Evolutionary conservation across 1,139 yeast genomes (phyloP), one percentile per base, ranked within the genome.

Genomic region (Nakaseomyces nivariensis): DNA sequence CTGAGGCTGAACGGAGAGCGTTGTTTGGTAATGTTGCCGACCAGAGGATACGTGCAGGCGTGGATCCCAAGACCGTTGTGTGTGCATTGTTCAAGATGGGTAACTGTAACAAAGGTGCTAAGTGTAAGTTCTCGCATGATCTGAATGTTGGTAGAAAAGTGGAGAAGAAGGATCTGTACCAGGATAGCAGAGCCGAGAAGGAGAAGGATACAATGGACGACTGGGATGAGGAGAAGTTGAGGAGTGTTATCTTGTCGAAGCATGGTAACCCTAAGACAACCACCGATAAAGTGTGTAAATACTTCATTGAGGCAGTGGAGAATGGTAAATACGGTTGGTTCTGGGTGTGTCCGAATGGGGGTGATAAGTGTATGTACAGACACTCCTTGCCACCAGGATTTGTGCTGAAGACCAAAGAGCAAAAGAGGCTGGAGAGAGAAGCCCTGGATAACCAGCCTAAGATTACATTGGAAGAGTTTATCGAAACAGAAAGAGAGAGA

Each of bases 271-370:
- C 85, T 48, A 81, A 82, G 67, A 89, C 97, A 11, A 89, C 97
- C 29, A 94, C 99, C 2, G 97, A 92, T 56, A 94, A 78, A 57
- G 89, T 94, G 46, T 94, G 99, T 77, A 92, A 90, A 68, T 81
- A 70, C 69, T 94, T 94, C 71, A 86, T 92, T 60, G 96, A 89
- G 54, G 98, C 98, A 0, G 97, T 94, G 54, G 98, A 94, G 66
- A 89, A 89, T 64, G 94, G 95, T 51, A 90, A 92, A 67, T 92
- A 94, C 66, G 98, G 99, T 61, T 92, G 98, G 98, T 90, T 92
- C 70, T 92, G 98, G 99, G 78, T 79, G 33, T 92, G 99, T 73
- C 99, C 98, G 37, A 87, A 87, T 60, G 92, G 92, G 41, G 97
- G 96, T 56, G 82, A 84, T 58, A 84, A 80, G 51, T 94, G 99